phyloP scores from a whole-genome alignment of 2,329 filamentous ascomycete genomes.

The Colletotrichum sp. region DNA sequence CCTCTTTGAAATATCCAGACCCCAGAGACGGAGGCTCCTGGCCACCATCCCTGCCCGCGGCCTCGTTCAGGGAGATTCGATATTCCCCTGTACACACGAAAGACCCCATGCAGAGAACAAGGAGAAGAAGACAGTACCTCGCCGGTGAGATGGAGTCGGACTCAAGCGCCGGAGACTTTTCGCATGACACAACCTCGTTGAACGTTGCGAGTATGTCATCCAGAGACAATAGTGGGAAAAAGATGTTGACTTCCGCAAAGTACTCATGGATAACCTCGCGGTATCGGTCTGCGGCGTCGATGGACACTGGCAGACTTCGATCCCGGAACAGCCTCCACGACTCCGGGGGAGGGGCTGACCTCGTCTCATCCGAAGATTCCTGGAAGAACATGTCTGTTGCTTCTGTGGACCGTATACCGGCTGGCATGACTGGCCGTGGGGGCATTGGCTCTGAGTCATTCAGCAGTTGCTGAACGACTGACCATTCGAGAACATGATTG shows the following conservation, averaged over 20 bases:
- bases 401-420: background rate
- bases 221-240: constrained; percentile 20
- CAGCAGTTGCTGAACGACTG: constrained; percentile 25
- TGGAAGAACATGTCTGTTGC: constrained; percentile 20
- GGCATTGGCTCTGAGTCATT: background rate
- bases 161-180: background rate
- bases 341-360: background rate
- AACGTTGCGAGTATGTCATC: background rate
- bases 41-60: background rate
- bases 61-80: background rate
- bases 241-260: constrained; percentile 30
- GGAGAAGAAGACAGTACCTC: constrained; percentile 20
- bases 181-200: background rate
- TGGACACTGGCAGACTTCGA: background rate
- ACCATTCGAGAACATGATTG: constrained; percentile 27
- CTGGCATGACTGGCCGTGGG: background rate
- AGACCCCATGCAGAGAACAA: constrained; percentile 22
- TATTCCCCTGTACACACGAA: constrained; percentile 5
- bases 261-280: constrained; percentile 23
- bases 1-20: background rate
- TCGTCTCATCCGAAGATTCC: background rate
- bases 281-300: background rate
- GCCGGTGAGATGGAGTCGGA: background rate
- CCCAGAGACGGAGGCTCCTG: background rate
- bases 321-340: constrained; percentile 23